Conservation (phyloP, 371 early-diverging fungal genomes). For the Haplosporangium sp. region DNA sequence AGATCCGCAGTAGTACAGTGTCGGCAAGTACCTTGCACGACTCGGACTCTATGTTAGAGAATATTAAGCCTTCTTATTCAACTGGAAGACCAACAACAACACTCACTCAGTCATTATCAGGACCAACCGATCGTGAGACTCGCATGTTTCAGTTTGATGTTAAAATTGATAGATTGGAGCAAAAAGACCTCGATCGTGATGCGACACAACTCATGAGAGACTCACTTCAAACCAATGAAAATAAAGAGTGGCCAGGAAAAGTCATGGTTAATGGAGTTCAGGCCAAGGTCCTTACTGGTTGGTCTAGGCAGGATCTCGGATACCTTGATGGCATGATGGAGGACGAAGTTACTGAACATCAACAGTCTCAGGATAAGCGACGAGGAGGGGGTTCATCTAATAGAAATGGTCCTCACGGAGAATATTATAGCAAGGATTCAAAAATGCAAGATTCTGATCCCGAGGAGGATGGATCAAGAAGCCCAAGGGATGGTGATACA, state of each 20-base stretch:
- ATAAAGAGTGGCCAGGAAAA: conserved; percentile 42
- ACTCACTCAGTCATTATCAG: background rate
- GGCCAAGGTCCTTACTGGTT: conserved; percentile 19
- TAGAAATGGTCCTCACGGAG: conserved; percentile 1
- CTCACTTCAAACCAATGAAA: background rate
- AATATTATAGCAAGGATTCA: background rate
- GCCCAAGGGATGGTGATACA: conserved; percentile 1
- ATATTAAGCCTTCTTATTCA: background rate
- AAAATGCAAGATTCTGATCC: background rate
- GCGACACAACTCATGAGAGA: conserved; percentile 13
- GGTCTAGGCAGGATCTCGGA: conserved; percentile 47
- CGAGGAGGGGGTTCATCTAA: background rate
- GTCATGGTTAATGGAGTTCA: conserved; percentile 50
- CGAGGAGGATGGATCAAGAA: background rate
- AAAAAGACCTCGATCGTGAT: conserved; percentile 36
- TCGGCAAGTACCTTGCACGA: conserved; percentile 19
- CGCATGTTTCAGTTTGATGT: conserved; percentile 53
- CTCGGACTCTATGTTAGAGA: conserved; percentile 1
- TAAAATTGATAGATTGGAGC: conserved; percentile 51
- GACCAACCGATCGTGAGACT: conserved; percentile 22
- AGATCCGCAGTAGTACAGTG: background rate
- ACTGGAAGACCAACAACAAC: conserved; percentile 8
- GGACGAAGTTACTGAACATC: conserved; percentile 7
- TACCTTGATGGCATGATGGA: conserved; percentile 46
- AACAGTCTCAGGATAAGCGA: background rate